Conservation (phyloP, 208 protist species). For the Trypanosoma mega region DNA sequence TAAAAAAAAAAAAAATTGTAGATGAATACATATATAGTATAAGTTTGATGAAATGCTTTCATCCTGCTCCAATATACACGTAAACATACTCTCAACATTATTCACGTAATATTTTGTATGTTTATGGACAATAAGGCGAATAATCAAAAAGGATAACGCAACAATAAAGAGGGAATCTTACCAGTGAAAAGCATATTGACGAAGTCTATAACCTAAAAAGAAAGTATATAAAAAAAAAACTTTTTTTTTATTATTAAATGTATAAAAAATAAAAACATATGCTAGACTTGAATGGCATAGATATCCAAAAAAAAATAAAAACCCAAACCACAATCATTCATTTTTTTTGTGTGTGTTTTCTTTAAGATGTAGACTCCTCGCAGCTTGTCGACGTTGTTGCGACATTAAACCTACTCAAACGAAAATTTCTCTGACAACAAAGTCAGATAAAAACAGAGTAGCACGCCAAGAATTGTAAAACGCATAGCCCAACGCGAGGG, state of each 20-base stretch:
- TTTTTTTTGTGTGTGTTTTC: not conserved
- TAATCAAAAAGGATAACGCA: constrained; percentile 17
- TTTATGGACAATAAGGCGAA: no score
- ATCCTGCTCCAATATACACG: no score
- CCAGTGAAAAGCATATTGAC: constrained; percentile 9
- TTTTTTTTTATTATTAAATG: constrained; percentile 17
- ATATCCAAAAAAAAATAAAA: constrained; percentile 5
- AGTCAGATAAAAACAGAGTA: no score
- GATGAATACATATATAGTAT: not conserved
- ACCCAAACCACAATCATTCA: not conserved
- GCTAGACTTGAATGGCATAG: no score
- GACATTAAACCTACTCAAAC: no score
- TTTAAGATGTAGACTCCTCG: not conserved
- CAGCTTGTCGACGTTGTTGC: not conserved
- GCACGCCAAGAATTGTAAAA: no score
- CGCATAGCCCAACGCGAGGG: no score
- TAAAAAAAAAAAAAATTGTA: not conserved
- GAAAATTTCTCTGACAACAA: no score
- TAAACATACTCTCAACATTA: no score
- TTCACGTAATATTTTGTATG: no score
- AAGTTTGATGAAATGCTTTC: no score
- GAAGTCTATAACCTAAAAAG: constrained; percentile 10
- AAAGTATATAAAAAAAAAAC: constrained; percentile 15
- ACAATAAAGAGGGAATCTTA: constrained; percentile 1
- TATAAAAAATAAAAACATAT: constrained; percentile 3